Evolutionary conservation across 2,329 filamentous ascomycete species (phyloP), one percentile per base, ranked within the genome.

Genomic region (Pseudogymnoascus destructans): DNA sequence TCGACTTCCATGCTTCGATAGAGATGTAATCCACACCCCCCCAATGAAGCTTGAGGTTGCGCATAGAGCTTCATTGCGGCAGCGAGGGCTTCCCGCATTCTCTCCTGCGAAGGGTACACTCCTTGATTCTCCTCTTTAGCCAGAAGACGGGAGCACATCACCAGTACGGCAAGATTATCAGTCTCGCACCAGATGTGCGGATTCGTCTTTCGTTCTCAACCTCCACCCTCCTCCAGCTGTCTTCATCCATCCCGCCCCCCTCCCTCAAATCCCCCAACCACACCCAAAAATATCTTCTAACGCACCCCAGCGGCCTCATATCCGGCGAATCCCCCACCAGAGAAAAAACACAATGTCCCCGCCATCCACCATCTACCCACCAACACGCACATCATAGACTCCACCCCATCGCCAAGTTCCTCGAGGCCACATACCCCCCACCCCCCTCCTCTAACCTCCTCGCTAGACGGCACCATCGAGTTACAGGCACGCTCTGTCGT

Each of bases 341-440:
- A 55, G n/a, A 57, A 17, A n/a, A 59, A 61, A 46, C 58, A 27
- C 36, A 69, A 67, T 0, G 72, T 74, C 36, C 73, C 73, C 0
- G 65, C 69, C 8, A 74, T 75, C 61, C 68, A 72, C 1, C 73
- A 75, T 59, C 49, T 73, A 9, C 67, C 72, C 17, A 73, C 61
- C 55, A 66, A 70, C 63, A 72, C 62, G 19, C 69, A 70, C 63
- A 64, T 74, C 8, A 73, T 74, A 71, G 72, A 72, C 61, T 74
- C 73, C 3, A 55, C 55, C 9, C 64, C 32, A 74, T 75, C 64
- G 64, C 72, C 1, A 61, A 69, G 35, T 74, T 75, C 60, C 66
- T 75, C 46, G 71, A 74, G 57, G 64, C 68, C 72, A 66, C 6
- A 74, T 75, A 60, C 71, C 71, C 8, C 58, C 67, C 6, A 70